A percentile compares a stretch with the other conserved stretches of the same genome.
These are phyloP conservation scores for Debaryomycetaceae sp. DNA, from an alignment of 1,139 yeast species.

Conservation along the genomic window DNA sequence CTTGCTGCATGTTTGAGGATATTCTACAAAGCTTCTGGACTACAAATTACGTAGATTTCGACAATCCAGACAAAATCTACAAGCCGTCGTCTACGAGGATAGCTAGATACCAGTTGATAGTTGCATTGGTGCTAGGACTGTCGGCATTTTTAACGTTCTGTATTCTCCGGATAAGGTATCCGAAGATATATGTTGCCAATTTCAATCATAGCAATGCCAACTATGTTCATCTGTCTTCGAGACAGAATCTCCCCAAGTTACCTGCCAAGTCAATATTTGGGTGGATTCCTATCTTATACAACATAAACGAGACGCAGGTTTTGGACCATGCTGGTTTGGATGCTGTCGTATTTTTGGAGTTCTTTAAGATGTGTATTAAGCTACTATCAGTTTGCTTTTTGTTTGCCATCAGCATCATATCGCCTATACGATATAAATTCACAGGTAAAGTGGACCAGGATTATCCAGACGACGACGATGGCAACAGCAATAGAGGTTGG, in stretches of 20 bases:
- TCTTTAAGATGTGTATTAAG: conserved; percentile 74
- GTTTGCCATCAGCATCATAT: conserved; percentile 62
- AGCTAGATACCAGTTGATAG: conserved; percentile 50
- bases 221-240: conserved; percentile 41
- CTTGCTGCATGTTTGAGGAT: too few species aligned
- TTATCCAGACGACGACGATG: conserved; percentile 41
- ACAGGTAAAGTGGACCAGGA: conserved; percentile 65
- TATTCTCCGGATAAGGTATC: conserved; percentile 60
- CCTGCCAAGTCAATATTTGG: conserved; percentile 57
- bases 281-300: conserved; percentile 69
- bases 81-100: conserved; percentile 32
- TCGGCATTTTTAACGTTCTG: conserved; percentile 65
- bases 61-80: conserved; percentile 7
- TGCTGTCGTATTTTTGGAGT: conserved; percentile 82
- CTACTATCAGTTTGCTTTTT: conserved; percentile 55
- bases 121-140: conserved; percentile 62
- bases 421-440: conserved; percentile 69
- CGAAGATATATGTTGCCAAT: conserved; percentile 65
- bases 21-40: background rate
- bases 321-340: conserved; percentile 90
- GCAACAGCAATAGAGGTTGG: conserved; percentile 5
- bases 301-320: conserved; percentile 69
- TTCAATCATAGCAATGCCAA: conserved; percentile 41
- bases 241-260: conserved; percentile 36
- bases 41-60: background rate